Evolutionary conservation across 495 filamentous ascomycete genomes (phyloP).

Genomic region (Daldinia caldariorum): DNA sequence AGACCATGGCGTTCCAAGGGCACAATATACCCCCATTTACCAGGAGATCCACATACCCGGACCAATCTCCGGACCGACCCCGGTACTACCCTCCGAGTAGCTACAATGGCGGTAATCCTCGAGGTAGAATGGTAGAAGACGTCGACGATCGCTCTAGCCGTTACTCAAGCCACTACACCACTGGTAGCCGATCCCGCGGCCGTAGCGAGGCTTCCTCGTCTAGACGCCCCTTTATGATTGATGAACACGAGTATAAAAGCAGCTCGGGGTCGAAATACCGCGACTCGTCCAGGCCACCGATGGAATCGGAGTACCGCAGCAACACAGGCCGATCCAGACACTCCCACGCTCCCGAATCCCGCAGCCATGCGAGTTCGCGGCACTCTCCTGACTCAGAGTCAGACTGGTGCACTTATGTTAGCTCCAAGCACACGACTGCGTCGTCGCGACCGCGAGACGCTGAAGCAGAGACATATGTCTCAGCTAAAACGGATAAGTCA

Average conservation of each 20-base stretch:
- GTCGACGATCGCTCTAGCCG: slow-evolving; percentile 54
- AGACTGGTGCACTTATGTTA: slow-evolving; percentile 25
- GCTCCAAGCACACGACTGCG: slow-evolving; percentile 25
- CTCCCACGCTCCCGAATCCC: slow-evolving; percentile 22
- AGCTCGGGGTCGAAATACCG: slow-evolving; percentile 29
- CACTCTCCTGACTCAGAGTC: slow-evolving; percentile 33
- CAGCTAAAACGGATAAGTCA: slow-evolving; percentile 51
- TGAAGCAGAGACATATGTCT: slow-evolving; percentile 53
- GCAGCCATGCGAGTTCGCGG: slow-evolving; percentile 38
- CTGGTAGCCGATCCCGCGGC: slow-evolving; percentile 41
- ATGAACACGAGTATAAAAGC: slow-evolving; percentile 40
- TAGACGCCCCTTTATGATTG: slow-evolving; percentile 48
- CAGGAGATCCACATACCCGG: slow-evolving; percentile 52
- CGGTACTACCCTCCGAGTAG: slow-evolving; percentile 51
- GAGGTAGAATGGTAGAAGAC: slow-evolving; percentile 57
- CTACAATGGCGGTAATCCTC: slow-evolving; percentile 49
- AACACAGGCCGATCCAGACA: slow-evolving; percentile 38
- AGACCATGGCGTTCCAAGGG: slow-evolving; percentile 53
- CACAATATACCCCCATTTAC: slow-evolving; percentile 49
- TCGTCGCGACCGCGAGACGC: slow-evolving; percentile 26
- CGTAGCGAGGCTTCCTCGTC: slow-evolving; percentile 49
- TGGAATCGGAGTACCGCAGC: slow-evolving; percentile 49
- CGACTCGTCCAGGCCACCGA: slow-evolving; percentile 27
- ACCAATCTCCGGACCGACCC: slow-evolving; percentile 46
- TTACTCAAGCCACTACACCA: slow-evolving; percentile 42